Conservation (phyloP, 257 asterid species). For the Solanum pinnatisectum region DNA sequence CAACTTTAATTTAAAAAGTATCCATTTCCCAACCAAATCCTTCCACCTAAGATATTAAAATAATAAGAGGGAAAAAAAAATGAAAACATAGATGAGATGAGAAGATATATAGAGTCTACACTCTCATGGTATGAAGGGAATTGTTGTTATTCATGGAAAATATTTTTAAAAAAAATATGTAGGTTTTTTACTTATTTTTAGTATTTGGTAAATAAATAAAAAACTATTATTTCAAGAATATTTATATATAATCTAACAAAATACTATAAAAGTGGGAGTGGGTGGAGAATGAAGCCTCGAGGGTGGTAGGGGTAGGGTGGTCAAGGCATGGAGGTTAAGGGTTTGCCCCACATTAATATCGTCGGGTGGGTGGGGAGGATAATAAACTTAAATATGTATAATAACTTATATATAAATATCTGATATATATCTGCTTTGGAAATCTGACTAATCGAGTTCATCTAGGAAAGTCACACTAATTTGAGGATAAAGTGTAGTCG, state of each 20-base stretch:
- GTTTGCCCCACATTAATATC: too few species aligned
- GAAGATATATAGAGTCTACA: neutral
- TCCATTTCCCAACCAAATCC: neutral
- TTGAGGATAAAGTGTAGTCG: neutral
- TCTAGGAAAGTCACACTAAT: neutral
- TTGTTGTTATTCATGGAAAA: fast-evolving
- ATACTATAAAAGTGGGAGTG: neutral
- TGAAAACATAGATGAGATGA: neutral
- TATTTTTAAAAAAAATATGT: neutral
- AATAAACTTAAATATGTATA: too few species aligned
- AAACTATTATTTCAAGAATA: fast-evolving
- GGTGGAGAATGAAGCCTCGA: neutral
- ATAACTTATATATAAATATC: too few species aligned
- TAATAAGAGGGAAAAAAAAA: neutral
- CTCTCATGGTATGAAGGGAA: neutral
- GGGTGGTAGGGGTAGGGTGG: neutral
- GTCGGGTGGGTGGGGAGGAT: neutral
- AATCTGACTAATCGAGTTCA: neutral
- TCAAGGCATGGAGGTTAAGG: neutral
- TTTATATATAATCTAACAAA: neutral
- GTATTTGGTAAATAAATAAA: neutral
- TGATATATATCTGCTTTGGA: neutral
- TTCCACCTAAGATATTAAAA: neutral
- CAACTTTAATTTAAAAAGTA: neutral
- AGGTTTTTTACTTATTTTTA: neutral